Evolutionary conservation across 495 filamentous ascomycete species (phyloP), one percentile per base, ranked within the genome.

Genomic region (Glonium stellatum): DNA sequence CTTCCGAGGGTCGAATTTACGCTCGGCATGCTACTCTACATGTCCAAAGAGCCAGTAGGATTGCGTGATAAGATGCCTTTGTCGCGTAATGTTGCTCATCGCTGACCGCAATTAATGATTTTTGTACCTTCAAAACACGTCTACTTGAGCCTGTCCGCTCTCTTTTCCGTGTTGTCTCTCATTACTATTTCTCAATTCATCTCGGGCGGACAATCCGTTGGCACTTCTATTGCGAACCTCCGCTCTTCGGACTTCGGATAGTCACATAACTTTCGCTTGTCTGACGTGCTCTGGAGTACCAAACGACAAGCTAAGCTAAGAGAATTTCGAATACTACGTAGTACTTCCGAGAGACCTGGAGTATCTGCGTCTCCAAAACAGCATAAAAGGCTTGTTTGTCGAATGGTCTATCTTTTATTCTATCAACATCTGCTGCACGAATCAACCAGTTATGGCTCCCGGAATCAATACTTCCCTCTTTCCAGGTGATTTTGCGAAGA

Each of bases 61-160:
- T 64, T 64, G 61, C 61, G 61, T 64, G 61, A 64, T 64, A 15
- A 51, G 56, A 41, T 55, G 61, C 55, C 21, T 50, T 64, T 23
- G 61, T 58, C 49, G 51, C 61, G 41, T 46, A 53, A 49, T 60
- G 50, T 55, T 34, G 25, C 50, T 55, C 48, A 27, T 21, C 34
- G 49, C 56, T 56, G 13, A 49, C 13, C 5, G 9, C 23, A 44
- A 44, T 18, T 15, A 44, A 1, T 15, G 12, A 18, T 11, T 44
- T 15, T 1, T 44, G 4, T 11, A 13, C 39, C 10, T 11, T 44
- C 18, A 44, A 44, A 44, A 4, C 39, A 15, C 10, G 12, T 44
- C 1, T 44, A 44, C 2, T 11, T 44, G 13, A 4, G 18, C 39
- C 12, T 44, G 2, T 18, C 39, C 12, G 39, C 18, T 44, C 18